A percentile compares a stretch with the other conserved stretches of the same genome.
phyloP scores from a whole-genome alignment of 768 basidiomycete genomes.

The Leccinellum luteum region DNA sequence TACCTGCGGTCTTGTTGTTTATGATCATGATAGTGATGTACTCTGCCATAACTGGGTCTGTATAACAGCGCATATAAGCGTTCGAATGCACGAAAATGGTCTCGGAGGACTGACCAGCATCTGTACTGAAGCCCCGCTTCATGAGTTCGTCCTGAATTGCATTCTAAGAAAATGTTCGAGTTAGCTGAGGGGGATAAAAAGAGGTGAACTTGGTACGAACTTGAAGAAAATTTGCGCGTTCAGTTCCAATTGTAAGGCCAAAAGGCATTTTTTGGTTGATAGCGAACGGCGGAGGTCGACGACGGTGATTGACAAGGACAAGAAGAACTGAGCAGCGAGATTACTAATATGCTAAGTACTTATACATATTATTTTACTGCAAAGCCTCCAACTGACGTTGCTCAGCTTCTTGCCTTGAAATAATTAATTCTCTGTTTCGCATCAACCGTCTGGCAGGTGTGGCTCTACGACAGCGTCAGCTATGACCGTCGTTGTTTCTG shows the following conservation, averaged over 20 bases:
- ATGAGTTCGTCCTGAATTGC: slow-evolving; percentile 81
- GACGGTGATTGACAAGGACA: slow-evolving; percentile 28
- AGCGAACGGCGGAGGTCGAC: slow-evolving; percentile 21
- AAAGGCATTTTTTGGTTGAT: slow-evolving; percentile 56
- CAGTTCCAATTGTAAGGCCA: slow-evolving; percentile 76
- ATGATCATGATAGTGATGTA: slow-evolving; percentile 96
- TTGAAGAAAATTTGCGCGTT: slow-evolving; percentile 69
- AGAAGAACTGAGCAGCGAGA: slow-evolving; percentile 17
- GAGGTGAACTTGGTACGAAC: slow-evolving; percentile 36
- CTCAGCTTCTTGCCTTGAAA: slow-evolving; percentile 15
- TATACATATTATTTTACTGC: background rate
- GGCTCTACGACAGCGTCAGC: background rate
- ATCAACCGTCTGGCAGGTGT: slow-evolving; percentile 5
- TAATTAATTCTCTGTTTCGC: slow-evolving; percentile 7
- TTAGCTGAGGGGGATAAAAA: no score
- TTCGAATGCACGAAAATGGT: slow-evolving; percentile 3
- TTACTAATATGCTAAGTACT: slow-evolving; percentile 28
- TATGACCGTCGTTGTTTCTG: background rate
- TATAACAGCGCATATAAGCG: slow-evolving; percentile 4
- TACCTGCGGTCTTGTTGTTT: slow-evolving; percentile 82
- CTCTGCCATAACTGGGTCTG: slow-evolving; percentile 90
- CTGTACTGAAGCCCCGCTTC: slow-evolving; percentile 68
- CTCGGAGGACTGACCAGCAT: slow-evolving; percentile 54
- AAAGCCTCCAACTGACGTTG: slow-evolving; percentile 7
- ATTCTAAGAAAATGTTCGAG: slow-evolving; percentile 43